A percentile compares a stretch with the other conserved stretches of the same genome.
Conservation (phyloP, 2,329 filamentous ascomycete genomes). For the Beauveria rudraprayagi region DNA sequence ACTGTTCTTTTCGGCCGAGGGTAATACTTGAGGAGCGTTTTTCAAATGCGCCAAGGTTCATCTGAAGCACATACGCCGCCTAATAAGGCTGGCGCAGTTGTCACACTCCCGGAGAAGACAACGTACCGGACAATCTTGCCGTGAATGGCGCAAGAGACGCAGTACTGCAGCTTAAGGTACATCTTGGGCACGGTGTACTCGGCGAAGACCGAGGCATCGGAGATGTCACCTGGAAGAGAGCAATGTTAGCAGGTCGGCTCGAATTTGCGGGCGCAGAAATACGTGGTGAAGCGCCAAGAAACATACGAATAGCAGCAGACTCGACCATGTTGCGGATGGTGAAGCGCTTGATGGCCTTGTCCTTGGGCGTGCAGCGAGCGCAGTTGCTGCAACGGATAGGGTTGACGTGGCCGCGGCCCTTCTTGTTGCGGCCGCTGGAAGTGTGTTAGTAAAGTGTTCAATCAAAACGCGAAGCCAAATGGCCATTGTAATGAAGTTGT, state of each 20-base stretch:
- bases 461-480: neutral
- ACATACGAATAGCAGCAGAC: conserved; percentile 98
- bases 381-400: conserved; percentile 77
- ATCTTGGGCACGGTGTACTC: conserved; percentile 99
- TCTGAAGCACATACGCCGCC: conserved; percentile 43
- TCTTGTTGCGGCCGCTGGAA: conserved; percentile 94
- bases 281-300: neutral
- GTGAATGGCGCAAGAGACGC: conserved; percentile 99
- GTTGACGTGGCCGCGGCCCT: conserved; percentile 99
- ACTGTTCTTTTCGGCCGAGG: conserved; percentile 19
- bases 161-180: conserved; percentile 99
- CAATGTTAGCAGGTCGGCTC: conserved; percentile 9
- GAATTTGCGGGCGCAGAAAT: neutral
- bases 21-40: conserved; percentile 25
- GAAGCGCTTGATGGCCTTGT: conserved; percentile 99
- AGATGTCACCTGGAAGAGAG: conserved; percentile 81
- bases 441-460: conserved; percentile 16
- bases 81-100: conserved; percentile 38
- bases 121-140: conserved; percentile 99
- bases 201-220: conserved; percentile 96
- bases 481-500: neutral
- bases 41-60: conserved; percentile 51
- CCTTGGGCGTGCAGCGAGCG: conserved; percentile 89
- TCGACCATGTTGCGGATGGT: conserved; percentile 99
- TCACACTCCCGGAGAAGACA: conserved; percentile 48